These are phyloP conservation scores for Clarireedia monteithiana DNA, from an alignment of 2,329 filamentous ascomycete genomes.

Conservation along the genomic window DNA sequence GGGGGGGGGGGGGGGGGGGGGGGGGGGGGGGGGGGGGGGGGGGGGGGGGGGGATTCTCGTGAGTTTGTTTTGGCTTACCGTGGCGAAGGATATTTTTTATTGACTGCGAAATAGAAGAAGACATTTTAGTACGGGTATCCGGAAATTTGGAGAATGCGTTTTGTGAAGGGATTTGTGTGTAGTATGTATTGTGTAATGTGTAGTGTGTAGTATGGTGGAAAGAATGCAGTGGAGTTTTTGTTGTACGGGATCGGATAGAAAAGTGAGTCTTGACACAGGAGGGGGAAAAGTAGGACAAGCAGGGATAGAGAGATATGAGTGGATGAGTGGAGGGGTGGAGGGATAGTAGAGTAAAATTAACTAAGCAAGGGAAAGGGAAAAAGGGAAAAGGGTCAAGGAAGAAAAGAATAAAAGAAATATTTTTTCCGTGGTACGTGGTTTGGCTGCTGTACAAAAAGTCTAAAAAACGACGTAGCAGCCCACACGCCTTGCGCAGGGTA, in stretches of 20 bases:
- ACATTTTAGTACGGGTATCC: constrained; percentile 4
- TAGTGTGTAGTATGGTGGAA: background rate
- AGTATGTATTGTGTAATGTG: background rate
- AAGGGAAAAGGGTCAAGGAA: too few relatives aligned
- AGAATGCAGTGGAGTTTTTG: background rate
- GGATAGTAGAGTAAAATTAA: background rate
- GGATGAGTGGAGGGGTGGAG: background rate
- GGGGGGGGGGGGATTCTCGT: background rate
- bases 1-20: too few relatives aligned
- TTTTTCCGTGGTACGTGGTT: too few relatives aligned
- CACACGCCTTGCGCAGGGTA: too few relatives aligned
- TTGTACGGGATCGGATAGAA: background rate
- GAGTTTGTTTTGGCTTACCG: background rate
- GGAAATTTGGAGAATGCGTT: background rate
- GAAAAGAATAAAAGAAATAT: too few relatives aligned
- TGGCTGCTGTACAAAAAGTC: too few relatives aligned
- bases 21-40: too few relatives aligned
- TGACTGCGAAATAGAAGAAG: constrained; percentile 8
- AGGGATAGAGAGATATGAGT: background rate
- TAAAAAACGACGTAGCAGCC: too few relatives aligned
- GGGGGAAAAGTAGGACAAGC: background rate
- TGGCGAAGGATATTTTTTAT: constrained; percentile 8
- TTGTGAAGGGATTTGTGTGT: background rate
- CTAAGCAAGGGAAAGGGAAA: too few relatives aligned
- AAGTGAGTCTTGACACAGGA: background rate